phyloP scores from a whole-genome alignment of 1,284 basidiomycete species.

The Gastroboletus turbinatus region DNA sequence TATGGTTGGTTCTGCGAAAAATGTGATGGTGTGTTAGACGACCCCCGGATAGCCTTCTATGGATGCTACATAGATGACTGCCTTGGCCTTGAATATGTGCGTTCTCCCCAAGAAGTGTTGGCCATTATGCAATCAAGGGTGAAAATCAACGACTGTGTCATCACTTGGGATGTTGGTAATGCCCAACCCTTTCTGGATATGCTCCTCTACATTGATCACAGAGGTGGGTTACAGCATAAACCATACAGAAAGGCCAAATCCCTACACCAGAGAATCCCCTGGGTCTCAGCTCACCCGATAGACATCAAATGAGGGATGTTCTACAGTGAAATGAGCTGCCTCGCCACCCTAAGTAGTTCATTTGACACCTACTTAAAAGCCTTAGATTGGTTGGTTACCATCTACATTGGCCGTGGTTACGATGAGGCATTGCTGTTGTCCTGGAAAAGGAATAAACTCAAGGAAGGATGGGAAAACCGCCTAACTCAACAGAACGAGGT shows the following conservation, averaged over 20 bases:
- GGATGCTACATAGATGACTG: too few species aligned
- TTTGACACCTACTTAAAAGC: neutral
- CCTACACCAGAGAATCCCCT: neutral
- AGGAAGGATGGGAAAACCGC: neutral
- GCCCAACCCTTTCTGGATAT: too few species aligned
- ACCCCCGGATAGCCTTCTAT: too few species aligned
- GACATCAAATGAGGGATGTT: neutral
- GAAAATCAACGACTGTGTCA: too few species aligned
- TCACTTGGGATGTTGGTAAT: too few species aligned
- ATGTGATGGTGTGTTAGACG: neutral
- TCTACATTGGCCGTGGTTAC: neutral
- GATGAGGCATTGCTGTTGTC: neutral
- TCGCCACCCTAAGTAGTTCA: neutral
- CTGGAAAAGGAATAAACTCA: neutral
- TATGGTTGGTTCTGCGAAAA: too few species aligned
- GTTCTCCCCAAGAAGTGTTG: too few species aligned
- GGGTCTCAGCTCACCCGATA: neutral
- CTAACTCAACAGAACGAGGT: fast-evolving
- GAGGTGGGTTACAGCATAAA: fast-evolving
- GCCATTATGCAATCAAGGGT: too few species aligned
- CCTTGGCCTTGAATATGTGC: too few species aligned
- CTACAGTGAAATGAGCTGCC: neutral
- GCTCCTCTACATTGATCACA: neutral
- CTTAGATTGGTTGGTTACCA: neutral
- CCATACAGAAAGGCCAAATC: neutral